Percentiles rank a stretch among this genome's conserved stretches.
Conservation (phyloP, 169 alveolate genomes). For the Besnoitia besnoiti region DNA sequence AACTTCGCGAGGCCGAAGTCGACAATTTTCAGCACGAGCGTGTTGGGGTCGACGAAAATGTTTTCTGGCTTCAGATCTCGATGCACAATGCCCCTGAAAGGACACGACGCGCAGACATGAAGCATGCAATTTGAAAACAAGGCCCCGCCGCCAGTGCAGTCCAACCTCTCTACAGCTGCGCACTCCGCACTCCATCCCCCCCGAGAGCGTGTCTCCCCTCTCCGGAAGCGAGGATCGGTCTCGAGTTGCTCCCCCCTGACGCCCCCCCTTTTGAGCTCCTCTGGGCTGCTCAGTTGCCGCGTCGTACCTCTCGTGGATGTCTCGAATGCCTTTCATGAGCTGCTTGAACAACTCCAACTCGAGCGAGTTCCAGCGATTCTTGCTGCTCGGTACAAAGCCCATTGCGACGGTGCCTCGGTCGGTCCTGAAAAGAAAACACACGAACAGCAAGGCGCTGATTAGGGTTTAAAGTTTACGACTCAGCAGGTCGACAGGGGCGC, state of each 20-base stretch:
- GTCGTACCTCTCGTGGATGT: conserved; percentile 79
- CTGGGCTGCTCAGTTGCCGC: not conserved
- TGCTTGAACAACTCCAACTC: conserved; percentile 86
- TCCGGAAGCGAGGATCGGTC: not conserved
- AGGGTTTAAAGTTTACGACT: too few relatives aligned
- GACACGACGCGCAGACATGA: not conserved
- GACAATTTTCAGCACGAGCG: conserved; percentile 84
- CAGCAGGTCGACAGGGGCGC: too few relatives aligned
- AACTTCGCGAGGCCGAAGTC: conserved; percentile 89
- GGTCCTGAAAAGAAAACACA: not conserved
- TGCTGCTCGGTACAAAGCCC: conserved; percentile 12
- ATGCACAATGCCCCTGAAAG: conserved; percentile 82
- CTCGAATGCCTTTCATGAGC: conserved; percentile 87
- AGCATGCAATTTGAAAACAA: too few relatives aligned
- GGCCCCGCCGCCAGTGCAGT: too few relatives aligned
- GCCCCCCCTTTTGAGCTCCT: not conserved
- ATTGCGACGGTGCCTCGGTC: conserved; percentile 16
- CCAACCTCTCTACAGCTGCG: too few relatives aligned
- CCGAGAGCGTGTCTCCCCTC: not conserved
- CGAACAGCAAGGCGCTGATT: not conserved
- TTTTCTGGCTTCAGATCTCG: conserved; percentile 92
- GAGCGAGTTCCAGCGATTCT: conserved; percentile 70
- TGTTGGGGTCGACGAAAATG: conserved; percentile 85
- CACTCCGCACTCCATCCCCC: not conserved
- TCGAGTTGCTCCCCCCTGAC: not conserved